Evolutionary conservation across 2,329 filamentous ascomycete genomes (phyloP).

Genomic region (Ceratocystis cacaofunesta): DNA sequence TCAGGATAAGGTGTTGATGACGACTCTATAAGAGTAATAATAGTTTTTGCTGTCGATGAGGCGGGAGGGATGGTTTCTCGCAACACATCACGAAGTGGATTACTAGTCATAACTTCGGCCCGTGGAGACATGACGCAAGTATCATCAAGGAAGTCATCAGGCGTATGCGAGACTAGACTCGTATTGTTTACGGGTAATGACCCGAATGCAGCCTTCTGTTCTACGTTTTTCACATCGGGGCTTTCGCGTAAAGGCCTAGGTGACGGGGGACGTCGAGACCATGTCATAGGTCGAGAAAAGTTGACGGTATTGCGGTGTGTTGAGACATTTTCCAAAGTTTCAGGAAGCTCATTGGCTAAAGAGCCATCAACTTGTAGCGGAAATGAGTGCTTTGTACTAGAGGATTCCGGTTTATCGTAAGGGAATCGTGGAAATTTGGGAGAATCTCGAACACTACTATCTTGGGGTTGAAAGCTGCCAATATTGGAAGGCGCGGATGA

Average conservation of each 20-base stretch:
- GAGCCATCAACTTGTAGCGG: neutral
- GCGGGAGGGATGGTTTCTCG: neutral
- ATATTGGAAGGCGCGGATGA: conserved; percentile 46
- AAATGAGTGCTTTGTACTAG: neutral
- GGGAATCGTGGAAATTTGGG: conserved; percentile 29
- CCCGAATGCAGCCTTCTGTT: neutral
- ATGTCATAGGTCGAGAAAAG: conserved; percentile 17
- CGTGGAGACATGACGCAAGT: conserved; percentile 56
- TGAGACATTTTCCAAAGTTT: neutral
- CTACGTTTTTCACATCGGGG: neutral
- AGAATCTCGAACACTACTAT: conserved; percentile 27
- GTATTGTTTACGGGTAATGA: neutral
- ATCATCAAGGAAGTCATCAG: conserved; percentile 27
- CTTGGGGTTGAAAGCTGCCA: conserved; percentile 43
- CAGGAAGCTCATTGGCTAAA: neutral
- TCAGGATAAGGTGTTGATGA: conserved; percentile 35
- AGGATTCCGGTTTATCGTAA: conserved; percentile 21
- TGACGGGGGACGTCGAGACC: conserved; percentile 29
- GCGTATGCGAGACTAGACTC: neutral
- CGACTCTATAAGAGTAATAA: conserved; percentile 38
- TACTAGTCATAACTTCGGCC: conserved; percentile 56
- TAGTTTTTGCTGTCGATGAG: conserved; percentile 22
- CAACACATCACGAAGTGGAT: conserved; percentile 39
- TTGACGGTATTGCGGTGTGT: neutral
- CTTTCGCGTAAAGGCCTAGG: conserved; percentile 27